Evolutionary conservation across 495 filamentous ascomycete species (phyloP).

Genomic region (Daldinia caldariorum): DNA sequence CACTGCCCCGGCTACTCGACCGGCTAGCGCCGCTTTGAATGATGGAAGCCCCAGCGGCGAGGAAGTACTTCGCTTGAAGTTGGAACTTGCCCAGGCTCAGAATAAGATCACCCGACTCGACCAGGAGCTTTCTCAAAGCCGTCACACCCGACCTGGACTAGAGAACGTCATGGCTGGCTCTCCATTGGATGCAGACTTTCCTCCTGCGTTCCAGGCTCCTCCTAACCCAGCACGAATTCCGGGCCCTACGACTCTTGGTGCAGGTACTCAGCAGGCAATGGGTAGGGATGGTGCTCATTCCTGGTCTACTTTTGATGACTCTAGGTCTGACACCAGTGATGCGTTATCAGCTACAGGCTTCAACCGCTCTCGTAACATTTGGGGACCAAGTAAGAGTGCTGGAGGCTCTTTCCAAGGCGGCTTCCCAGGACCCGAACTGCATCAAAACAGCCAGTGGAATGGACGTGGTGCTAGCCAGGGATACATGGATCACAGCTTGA

Average conservation of each 20-base stretch:
- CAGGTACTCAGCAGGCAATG: constrained; percentile 60
- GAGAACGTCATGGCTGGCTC: constrained; percentile 45
- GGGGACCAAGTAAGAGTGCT: constrained; percentile 59
- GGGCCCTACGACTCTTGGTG: constrained; percentile 58
- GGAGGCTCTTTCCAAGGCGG: constrained; percentile 49
- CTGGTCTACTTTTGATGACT: constrained; percentile 74
- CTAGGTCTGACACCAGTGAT: constrained; percentile 72
- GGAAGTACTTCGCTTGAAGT: constrained; percentile 63
- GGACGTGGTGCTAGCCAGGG: constrained; percentile 50
- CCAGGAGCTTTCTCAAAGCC: constrained; percentile 82
- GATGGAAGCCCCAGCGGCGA: constrained; percentile 48
- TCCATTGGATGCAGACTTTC: constrained; percentile 47
- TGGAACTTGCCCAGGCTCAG: constrained; percentile 83
- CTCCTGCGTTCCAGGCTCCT: constrained; percentile 32
- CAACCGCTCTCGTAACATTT: constrained; percentile 70
- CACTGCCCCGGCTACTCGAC: constrained; percentile 56
- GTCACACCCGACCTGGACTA: constrained; percentile 60
- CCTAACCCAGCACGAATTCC: constrained; percentile 39
- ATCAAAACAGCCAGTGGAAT: constrained; percentile 53
- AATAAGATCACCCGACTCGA: constrained; percentile 83
- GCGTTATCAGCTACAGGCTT: constrained; percentile 67
- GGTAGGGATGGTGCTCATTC: constrained; percentile 63
- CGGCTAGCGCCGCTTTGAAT: constrained; percentile 56
- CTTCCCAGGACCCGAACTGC: constrained; percentile 48
- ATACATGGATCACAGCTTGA: constrained; percentile 43